These are phyloP conservation scores for Berberis thunbergii DNA, from an alignment of 164 flowering plant species.

Conservation along the genomic window DNA sequence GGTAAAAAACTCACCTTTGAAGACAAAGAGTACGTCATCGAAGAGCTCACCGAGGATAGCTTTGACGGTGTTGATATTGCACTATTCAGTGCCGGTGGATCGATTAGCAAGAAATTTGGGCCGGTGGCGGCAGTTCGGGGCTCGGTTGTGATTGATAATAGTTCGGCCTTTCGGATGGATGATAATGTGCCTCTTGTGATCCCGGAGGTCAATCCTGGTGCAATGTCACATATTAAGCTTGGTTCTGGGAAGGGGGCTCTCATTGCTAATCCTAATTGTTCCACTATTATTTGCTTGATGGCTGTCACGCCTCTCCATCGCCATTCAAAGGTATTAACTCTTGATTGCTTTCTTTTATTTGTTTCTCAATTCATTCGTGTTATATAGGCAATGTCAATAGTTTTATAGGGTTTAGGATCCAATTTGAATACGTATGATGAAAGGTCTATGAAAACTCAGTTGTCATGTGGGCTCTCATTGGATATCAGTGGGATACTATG, in stretches of 20 bases:
- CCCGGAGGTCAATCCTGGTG: constrained; percentile 94
- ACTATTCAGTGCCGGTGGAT: constrained; percentile 92
- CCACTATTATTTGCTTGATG: constrained; percentile 97
- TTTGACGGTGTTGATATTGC: constrained; percentile 85
- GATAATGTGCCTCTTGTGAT: constrained; percentile 76
- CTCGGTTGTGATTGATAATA: constrained; percentile 80
- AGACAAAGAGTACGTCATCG: constrained; percentile 44
- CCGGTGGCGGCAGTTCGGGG: constrained; percentile 74
- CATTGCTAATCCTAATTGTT: constrained; percentile 96
- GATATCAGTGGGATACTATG: background rate
- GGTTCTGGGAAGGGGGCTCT: constrained; percentile 71
- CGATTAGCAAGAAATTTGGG: constrained; percentile 81
- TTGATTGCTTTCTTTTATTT: too few species aligned
- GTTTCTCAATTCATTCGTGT: too few species aligned
- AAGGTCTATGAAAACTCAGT: too few species aligned
- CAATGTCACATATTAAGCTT: constrained; percentile 62
- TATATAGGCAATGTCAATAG: too few species aligned
- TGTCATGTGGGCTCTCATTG: too few species aligned
- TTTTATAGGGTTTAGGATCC: too few species aligned
- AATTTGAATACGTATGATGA: too few species aligned
- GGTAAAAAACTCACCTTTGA: constrained; percentile 55
- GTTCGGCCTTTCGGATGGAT: constrained; percentile 95
- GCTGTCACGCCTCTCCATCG: constrained; percentile 97
- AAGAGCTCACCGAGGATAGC: constrained; percentile 72
- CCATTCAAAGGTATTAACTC: constrained; percentile 56